These are phyloP conservation scores for Candida albicans DNA, from an alignment of 1,139 yeast species.

Conservation along the genomic window DNA sequence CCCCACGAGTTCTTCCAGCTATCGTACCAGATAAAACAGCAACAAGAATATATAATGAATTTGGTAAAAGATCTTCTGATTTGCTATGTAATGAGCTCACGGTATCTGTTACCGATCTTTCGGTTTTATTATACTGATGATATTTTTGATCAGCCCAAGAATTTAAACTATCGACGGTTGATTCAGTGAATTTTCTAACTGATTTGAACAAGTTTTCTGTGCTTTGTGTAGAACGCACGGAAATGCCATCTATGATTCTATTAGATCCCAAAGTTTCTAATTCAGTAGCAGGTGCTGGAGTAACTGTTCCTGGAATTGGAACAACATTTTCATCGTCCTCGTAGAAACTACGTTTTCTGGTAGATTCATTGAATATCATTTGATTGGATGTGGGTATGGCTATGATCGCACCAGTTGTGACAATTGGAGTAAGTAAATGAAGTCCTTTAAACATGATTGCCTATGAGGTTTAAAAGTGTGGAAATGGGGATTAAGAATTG, in stretches of 20 bases:
- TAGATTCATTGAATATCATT: slow-evolving; percentile 22
- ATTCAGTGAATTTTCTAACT: slow-evolving; percentile 39
- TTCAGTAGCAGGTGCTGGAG: slow-evolving; percentile 52
- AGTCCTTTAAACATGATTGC: slow-evolving; percentile 12
- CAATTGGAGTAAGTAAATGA: slow-evolving; percentile 11
- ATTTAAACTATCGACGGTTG: slow-evolving; percentile 18
- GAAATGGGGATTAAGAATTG: not conserved
- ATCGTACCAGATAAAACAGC: slow-evolving; percentile 84
- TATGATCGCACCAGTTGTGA: slow-evolving; percentile 11
- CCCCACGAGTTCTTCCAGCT: slow-evolving; percentile 68
- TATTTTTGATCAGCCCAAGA: slow-evolving; percentile 39
- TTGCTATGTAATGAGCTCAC: slow-evolving; percentile 68
- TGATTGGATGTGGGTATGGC: slow-evolving; percentile 3
- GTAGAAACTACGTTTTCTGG: slow-evolving; percentile 53
- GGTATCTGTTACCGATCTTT: slow-evolving; percentile 65
- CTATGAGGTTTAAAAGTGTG: not conserved
- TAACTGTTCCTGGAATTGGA: slow-evolving; percentile 55
- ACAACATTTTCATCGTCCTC: slow-evolving; percentile 54
- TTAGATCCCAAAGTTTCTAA: slow-evolving; percentile 42
- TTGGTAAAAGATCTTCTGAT: slow-evolving; percentile 76
- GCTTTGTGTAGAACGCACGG: slow-evolving; percentile 52
- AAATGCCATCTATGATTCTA: slow-evolving; percentile 54
- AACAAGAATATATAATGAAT: slow-evolving; percentile 65
- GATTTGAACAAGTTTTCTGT: slow-evolving; percentile 51
- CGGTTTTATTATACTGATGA: slow-evolving; percentile 55